Percentiles rank a stretch among this genome's conserved stretches.
phyloP scores from a whole-genome alignment of 306 rosid species.

The Casuarina equisetifolia region DNA sequence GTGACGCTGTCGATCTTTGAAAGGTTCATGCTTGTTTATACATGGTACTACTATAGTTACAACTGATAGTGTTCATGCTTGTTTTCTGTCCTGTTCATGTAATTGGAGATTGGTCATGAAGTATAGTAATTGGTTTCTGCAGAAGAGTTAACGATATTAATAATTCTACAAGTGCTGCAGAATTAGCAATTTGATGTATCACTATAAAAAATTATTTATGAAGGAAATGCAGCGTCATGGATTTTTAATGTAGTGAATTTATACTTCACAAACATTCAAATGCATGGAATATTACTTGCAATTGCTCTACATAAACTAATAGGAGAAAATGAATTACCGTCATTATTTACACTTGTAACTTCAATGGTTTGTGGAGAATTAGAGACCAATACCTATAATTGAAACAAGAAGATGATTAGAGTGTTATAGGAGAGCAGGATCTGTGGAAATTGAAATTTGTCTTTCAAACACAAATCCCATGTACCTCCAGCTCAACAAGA shows the following conservation, averaged over 20 bases:
- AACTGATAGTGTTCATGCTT: not conserved
- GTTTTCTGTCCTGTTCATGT: conserved; percentile 6
- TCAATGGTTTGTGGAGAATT: not conserved
- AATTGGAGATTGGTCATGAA: not conserved
- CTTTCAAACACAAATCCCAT: not conserved
- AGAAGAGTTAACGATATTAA: not conserved
- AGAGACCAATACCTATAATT: not conserved
- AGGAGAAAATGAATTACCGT: no score
- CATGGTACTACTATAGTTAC: not conserved
- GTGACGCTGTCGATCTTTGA: no score
- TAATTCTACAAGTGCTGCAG: not conserved
- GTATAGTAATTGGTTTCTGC: not conserved
- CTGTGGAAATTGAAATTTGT: not conserved
- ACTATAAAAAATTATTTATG: no score
- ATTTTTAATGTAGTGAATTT: no score
- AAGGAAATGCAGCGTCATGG: no score
- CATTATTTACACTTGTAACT: not conserved
- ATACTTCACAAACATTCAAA: no score
- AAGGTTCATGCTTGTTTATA: not conserved
- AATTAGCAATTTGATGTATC: not conserved
- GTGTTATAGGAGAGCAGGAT: not conserved
- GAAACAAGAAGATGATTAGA: not conserved
- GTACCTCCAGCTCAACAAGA: not conserved
- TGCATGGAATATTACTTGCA: no score
- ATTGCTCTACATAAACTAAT: no score